Evolutionary conservation across 306 rosid genomes (phyloP).

Genomic region (Dryas octopetala): DNA sequence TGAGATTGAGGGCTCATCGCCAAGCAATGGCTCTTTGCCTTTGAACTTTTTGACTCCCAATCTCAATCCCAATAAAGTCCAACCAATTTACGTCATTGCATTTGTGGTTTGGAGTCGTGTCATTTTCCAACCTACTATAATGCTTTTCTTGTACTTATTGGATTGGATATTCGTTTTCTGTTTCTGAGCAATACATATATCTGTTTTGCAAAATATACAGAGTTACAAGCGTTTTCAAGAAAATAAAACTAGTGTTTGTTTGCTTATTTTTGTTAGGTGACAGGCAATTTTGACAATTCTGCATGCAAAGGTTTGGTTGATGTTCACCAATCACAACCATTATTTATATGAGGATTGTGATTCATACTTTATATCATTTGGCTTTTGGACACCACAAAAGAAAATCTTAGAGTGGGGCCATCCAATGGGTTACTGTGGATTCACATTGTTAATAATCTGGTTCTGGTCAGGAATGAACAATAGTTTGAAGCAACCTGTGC

Average conservation of each 20-base stretch:
- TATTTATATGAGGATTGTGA: too few relatives aligned
- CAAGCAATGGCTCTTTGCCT: background rate
- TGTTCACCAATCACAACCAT: too few relatives aligned
- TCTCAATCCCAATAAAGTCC: background rate
- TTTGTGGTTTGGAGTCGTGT: background rate
- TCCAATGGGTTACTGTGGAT: too few relatives aligned
- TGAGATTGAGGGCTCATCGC: background rate
- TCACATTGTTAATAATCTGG: too few relatives aligned
- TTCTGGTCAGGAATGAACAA: too few relatives aligned
- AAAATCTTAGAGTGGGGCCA: too few relatives aligned
- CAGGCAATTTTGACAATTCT: too few relatives aligned
- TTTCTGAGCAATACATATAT: background rate
- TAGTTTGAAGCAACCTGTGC: too few relatives aligned
- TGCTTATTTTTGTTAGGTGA: background rate
- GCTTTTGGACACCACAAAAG: too few relatives aligned
- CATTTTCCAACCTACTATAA: background rate
- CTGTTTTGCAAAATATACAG: background rate
- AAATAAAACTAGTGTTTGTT: background rate
- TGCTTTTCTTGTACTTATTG: background rate
- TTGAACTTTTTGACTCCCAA: background rate
- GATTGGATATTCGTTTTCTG: background rate
- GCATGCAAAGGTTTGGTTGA: too few relatives aligned
- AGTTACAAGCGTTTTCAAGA: background rate
- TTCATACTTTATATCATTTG: too few relatives aligned
- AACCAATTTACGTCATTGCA: background rate